These are phyloP conservation scores for Ophiostoma quercus DNA, from an alignment of 2,329 filamentous ascomycete species.

Conservation along the genomic window DNA sequence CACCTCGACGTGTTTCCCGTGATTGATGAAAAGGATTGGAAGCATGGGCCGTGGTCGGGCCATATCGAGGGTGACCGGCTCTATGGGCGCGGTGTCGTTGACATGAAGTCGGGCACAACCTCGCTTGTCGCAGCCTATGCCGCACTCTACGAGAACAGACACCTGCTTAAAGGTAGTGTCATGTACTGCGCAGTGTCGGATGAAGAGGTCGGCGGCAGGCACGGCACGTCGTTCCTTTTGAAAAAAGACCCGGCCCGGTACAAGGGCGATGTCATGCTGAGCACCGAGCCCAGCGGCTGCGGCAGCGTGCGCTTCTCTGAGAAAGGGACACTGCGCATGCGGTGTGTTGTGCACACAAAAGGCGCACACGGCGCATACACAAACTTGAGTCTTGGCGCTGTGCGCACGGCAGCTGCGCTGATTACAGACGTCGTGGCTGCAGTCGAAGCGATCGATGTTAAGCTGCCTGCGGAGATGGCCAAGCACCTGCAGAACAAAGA, in stretches of 20 bases:
- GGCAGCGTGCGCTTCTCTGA: constrained; percentile 24
- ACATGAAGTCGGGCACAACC: constrained; percentile 25
- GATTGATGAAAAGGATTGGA: constrained; percentile 17
- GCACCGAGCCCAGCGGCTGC: constrained; percentile 23
- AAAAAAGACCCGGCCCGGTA: not conserved
- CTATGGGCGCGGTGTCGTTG: constrained; percentile 22
- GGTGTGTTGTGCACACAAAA: constrained; percentile 12
- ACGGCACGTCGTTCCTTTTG: not conserved
- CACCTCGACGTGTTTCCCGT: constrained; percentile 21
- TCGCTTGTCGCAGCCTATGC: constrained; percentile 23
- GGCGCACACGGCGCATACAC: constrained; percentile 23
- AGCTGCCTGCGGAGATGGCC: not conserved
- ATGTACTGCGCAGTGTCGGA: constrained; percentile 18
- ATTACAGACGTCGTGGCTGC: not conserved
- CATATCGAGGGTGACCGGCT: constrained; percentile 21
- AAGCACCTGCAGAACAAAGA: not conserved
- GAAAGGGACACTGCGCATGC: constrained; percentile 25
- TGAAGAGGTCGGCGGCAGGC: not conserved
- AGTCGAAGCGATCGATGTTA: not conserved
- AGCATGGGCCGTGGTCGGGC: constrained; percentile 23
- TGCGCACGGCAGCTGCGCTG: constrained; percentile 16
- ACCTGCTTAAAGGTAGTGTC: constrained; percentile 21
- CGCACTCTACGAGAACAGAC: constrained; percentile 11
- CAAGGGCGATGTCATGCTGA: constrained; percentile 24
- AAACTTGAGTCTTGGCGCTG: constrained; percentile 21